Evolutionary conservation across 2,329 filamentous ascomycete genomes (phyloP).

Genomic region (Clarireedia monteithiana): DNA sequence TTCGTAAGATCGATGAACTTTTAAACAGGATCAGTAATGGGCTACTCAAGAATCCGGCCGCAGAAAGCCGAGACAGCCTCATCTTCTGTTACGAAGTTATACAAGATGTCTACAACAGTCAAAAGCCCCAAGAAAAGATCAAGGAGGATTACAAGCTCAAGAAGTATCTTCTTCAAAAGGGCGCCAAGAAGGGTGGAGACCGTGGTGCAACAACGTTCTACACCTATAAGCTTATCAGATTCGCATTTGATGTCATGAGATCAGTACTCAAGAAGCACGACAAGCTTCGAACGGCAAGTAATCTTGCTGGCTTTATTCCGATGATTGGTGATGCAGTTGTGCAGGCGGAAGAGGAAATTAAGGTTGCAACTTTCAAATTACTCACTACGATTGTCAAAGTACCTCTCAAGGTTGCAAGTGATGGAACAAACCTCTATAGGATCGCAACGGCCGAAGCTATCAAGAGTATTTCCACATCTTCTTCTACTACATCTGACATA

Average conservation of each 20-base stretch:
- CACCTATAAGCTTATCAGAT: constrained; percentile 79
- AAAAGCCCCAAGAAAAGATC: constrained; percentile 41
- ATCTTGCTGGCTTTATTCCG: constrained; percentile 78
- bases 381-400: constrained; percentile 79
- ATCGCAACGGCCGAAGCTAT: constrained; percentile 82
- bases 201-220: constrained; percentile 69
- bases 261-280: constrained; percentile 82
- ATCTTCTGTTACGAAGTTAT: constrained; percentile 94
- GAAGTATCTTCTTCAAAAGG: constrained; percentile 75
- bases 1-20: constrained; percentile 85
- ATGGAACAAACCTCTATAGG: constrained; percentile 52
- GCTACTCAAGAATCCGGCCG: constrained; percentile 71
- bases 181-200: constrained; percentile 65
- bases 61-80: constrained; percentile 74
- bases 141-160: constrained; percentile 55
- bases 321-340: constrained; percentile 83
- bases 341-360: constrained; percentile 83
- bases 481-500: constrained; percentile 73
- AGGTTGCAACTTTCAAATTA: constrained; percentile 79
- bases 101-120: constrained; percentile 70
- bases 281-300: constrained; percentile 67
- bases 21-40: constrained; percentile 77
- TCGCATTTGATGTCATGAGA: constrained; percentile 80
- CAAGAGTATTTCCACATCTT: constrained; percentile 67
- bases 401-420: constrained; percentile 60